Conservation (phyloP, 2,329 filamentous ascomycete species). For the Hymenoscyphus scutula region DNA sequence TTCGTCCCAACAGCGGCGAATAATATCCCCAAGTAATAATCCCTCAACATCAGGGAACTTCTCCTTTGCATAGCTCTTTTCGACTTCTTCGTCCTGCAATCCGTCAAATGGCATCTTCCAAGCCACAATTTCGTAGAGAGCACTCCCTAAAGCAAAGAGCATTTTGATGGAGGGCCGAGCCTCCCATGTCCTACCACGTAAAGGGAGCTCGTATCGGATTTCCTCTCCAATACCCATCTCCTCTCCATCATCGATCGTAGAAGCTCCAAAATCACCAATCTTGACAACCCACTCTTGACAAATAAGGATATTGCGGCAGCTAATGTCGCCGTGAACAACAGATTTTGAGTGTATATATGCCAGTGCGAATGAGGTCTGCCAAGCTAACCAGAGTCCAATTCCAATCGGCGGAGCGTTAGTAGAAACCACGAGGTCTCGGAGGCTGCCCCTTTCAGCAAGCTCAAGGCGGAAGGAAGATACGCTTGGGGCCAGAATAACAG, state of each 20-base stretch:
- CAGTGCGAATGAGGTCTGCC: not conserved
- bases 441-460: not conserved
- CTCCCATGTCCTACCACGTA: slow-evolving; percentile 13
- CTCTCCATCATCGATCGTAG: not conserved
- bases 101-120: slow-evolving; percentile 16
- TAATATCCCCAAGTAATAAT: slow-evolving; percentile 13
- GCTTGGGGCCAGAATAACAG: not conserved
- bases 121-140: slow-evolving; percentile 20
- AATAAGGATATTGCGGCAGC: not conserved
- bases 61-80: slow-evolving; percentile 13
- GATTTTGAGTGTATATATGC: not conserved
- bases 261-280: not conserved
- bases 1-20: slow-evolving; percentile 14
- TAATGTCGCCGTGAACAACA: not conserved
- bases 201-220: slow-evolving; percentile 14
- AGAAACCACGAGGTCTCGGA: not conserved
- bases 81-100: slow-evolving; percentile 11
- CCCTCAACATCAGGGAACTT: slow-evolving; percentile 11
- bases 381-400: not conserved
- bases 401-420: not conserved
- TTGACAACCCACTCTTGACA: not conserved
- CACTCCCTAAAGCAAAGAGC: slow-evolving; percentile 15
- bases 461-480: not conserved
- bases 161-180: slow-evolving; percentile 3
- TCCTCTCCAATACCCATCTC: slow-evolving; percentile 6